Conservation (phyloP, 2,329 filamentous ascomycete species). For the Capronia americana region DNA sequence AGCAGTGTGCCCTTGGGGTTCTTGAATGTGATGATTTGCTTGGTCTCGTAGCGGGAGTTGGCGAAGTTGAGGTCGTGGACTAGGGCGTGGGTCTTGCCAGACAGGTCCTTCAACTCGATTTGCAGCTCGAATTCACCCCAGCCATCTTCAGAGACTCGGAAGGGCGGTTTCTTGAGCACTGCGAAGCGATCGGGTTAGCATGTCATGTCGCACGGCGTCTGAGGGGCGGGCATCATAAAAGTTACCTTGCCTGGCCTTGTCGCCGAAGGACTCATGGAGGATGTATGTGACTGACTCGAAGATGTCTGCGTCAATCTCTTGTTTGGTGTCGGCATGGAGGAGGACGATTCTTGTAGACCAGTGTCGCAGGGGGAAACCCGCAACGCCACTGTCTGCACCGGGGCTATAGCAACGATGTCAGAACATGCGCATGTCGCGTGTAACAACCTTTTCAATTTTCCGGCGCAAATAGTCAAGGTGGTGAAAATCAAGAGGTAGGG, state of each 20-base stretch:
- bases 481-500: not conserved
- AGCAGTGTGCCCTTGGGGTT: conserved; percentile 76
- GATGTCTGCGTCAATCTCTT: conserved; percentile 82
- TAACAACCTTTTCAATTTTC: not conserved
- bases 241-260: conserved; percentile 79
- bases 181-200: conserved; percentile 6
- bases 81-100: conserved; percentile 85
- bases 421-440: not conserved
- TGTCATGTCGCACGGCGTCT: conserved; percentile 34
- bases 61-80: conserved; percentile 92
- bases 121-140: conserved; percentile 99
- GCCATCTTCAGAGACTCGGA: conserved; percentile 88
- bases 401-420: conserved; percentile 52
- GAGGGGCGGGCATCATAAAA: not conserved
- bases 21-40: conserved; percentile 82
- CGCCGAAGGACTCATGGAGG: conserved; percentile 91
- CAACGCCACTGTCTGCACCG: conserved; percentile 78
- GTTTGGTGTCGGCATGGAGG: conserved; percentile 63
- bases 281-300: conserved; percentile 94
- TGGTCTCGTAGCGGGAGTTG: conserved; percentile 78
- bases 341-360: conserved; percentile 90
- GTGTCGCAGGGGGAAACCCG: conserved; percentile 88
- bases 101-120: conserved; percentile 75
- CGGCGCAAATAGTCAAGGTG: not conserved
- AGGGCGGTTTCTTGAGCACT: conserved; percentile 85